Base-by-base conservation (phyloP, 2,329 filamentous ascomycete genomes). In the Rutstroemia sp. region DNA sequence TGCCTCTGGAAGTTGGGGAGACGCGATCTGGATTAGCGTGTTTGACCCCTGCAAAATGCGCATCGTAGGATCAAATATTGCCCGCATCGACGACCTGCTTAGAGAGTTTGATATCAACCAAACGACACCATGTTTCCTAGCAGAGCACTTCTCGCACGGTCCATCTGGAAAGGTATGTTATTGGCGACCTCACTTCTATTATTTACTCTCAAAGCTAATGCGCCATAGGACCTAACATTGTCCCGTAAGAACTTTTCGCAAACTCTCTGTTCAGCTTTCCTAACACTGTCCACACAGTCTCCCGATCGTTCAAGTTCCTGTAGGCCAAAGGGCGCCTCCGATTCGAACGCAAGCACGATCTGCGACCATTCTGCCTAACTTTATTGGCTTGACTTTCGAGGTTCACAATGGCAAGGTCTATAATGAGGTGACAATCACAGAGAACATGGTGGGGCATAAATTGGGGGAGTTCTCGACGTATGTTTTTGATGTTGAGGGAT, bases 391-490 rank as follows among this genome's bases (percentile, higher is more conserved):
- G 60, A 78, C 80, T 64, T 89, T 89, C 68, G 80, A 86, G 63
- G 79, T 89, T 27, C 83, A 89, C 69, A 88, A 88, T 69, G 86
- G 86, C 42, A 89, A 88, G 73, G 78, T 73, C 14, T 89, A 89
- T 66, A 71, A 82, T 51, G 85, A 88, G 67, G 76, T 89, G 37
- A 76, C 76, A 56, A 83, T 89, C 59, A 88, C 86, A 1, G 86
- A 89, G 69, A 83, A 89, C 67, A 89, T 89, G 86, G 86, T 89
- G 10, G 86, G 86, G 56, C 81, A 86, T 68, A 89, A 89, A 69
- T 72, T 89, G 63, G 86, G 86, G 63, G 86, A 89, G 72, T 89
- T 88, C 69, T 81, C 84, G 58, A 71, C 79, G 85, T 88, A 78
- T 66, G 84, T 44, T 25, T 3, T 42, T 3, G 30, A 39, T 14